These are phyloP conservation scores for Fusarium aywerte DNA, from an alignment of 2,329 filamentous ascomycete genomes.

Conservation along the genomic window DNA sequence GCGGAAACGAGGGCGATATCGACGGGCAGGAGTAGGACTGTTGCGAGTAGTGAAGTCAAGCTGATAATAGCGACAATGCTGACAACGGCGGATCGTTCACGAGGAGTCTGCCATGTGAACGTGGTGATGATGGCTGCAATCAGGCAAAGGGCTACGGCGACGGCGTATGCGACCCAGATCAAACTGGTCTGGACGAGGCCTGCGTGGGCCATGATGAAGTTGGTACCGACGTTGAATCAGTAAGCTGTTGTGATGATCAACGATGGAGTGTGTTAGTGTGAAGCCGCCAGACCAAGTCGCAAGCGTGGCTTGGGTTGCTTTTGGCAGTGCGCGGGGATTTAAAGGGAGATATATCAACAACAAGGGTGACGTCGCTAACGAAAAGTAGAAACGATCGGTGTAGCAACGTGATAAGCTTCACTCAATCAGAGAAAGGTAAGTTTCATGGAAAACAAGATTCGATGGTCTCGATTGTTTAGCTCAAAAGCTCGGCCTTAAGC, in stretches of 20 bases:
- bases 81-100: constrained; percentile 84
- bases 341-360: constrained; percentile 18
- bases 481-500: constrained; percentile 33
- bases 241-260: constrained; percentile 16
- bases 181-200: constrained; percentile 84
- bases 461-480: constrained; percentile 8
- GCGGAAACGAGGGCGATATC: constrained; percentile 95
- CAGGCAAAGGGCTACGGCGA: constrained; percentile 81
- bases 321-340: constrained; percentile 22
- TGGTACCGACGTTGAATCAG: neutral
- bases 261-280: constrained; percentile 14
- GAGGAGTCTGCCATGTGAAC: constrained; percentile 89
- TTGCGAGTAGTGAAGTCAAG: constrained; percentile 87
- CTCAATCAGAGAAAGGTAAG: constrained; percentile 27
- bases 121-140: constrained; percentile 85
- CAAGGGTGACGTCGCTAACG: constrained; percentile 33
- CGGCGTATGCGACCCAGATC: constrained; percentile 94
- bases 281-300: constrained; percentile 19
- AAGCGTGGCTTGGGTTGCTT: constrained; percentile 15
- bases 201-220: constrained; percentile 55
- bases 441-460: constrained; percentile 31
- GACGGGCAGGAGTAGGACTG: constrained; percentile 90
- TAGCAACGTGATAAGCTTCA: constrained; percentile 6
- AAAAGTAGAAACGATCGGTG: neutral
- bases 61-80: constrained; percentile 88